These are phyloP conservation scores for Silene uniflora DNA, from an alignment of 148 eudicot genomes.

Conservation along the genomic window DNA sequence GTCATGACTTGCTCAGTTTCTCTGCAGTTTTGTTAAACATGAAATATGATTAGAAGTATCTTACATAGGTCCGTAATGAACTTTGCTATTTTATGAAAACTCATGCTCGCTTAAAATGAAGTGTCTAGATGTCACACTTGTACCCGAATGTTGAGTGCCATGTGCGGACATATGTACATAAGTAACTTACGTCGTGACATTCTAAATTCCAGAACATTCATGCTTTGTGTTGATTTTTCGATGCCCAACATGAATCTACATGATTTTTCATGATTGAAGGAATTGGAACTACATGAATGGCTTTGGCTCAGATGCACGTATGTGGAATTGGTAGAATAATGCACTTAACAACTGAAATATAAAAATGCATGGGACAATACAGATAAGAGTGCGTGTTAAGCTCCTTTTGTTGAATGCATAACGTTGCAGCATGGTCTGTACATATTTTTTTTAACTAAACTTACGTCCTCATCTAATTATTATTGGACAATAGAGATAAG, in stretches of 20 bases:
- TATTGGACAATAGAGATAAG: no score
- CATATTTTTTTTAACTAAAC: background rate
- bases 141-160: background rate
- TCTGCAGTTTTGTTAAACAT: no score
- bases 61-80: background rate
- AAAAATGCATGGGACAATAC: slow-evolving; percentile 10
- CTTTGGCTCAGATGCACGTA: slow-evolving; percentile 4
- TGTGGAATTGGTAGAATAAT: slow-evolving; percentile 3
- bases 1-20: background rate
- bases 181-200: background rate
- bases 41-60: no score
- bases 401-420: background rate
- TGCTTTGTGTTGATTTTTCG: slow-evolving; percentile 1
- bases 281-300: slow-evolving; percentile 18
- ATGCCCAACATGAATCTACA: background rate
- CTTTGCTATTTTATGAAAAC: background rate
- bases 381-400: slow-evolving; percentile 15
- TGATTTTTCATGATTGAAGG: slow-evolving; percentile 8
- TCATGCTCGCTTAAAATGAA: background rate
- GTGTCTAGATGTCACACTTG: background rate
- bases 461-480: background rate
- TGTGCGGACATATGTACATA: background rate
- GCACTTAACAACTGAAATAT: background rate
- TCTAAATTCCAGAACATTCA: slow-evolving; percentile 2
- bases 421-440: slow-evolving; percentile 5